Percentiles rank a stretch among this genome's conserved stretches.
These are phyloP conservation scores for Silene conica DNA, from an alignment of 148 eudicot genomes.

Conservation along the genomic window DNA sequence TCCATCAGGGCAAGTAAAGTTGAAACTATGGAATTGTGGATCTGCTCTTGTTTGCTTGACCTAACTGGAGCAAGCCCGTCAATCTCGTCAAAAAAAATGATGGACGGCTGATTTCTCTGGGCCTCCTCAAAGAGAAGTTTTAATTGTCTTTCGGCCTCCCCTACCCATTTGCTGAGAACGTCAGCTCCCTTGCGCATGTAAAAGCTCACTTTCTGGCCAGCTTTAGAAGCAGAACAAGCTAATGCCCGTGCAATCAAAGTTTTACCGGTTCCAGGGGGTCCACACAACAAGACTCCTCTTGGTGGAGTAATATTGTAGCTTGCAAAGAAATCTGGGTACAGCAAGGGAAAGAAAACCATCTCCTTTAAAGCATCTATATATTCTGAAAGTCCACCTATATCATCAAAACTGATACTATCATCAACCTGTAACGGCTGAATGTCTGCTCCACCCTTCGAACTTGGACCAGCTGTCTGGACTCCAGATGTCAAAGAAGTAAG, in stretches of 20 bases:
- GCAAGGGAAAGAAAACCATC: constrained; percentile 95
- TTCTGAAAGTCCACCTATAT: constrained; percentile 94
- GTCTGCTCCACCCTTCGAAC: constrained; percentile 99
- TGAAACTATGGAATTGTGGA: constrained; percentile 97
- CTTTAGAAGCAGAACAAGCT: constrained; percentile 98
- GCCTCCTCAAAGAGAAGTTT: constrained; percentile 97
- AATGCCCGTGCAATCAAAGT: constrained; percentile 93
- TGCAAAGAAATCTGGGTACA: constrained; percentile 94
- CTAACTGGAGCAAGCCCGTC: constrained; percentile 99
- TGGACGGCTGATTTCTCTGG: constrained; percentile 95
- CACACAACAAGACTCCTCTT: constrained; percentile 95
- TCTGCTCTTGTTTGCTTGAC: constrained; percentile 99
- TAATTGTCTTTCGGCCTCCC: constrained; percentile 96
- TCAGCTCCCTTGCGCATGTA: constrained; percentile 99
- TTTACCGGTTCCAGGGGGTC: constrained; percentile 99
- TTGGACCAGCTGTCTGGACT: constrained; percentile 96
- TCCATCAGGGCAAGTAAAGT: constrained; percentile 98
- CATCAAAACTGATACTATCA: constrained; percentile 87
- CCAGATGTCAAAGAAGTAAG: constrained; percentile 62
- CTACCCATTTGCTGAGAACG: constrained; percentile 99
- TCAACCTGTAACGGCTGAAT: constrained; percentile 95
- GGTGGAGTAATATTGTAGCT: constrained; percentile 97
- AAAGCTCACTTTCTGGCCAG: constrained; percentile 99
- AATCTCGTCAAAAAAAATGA: constrained; percentile 95
- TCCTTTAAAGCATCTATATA: constrained; percentile 92